Conservation (phyloP, 805 yeast genomes). For the Phaffomyces thermotolerans region DNA sequence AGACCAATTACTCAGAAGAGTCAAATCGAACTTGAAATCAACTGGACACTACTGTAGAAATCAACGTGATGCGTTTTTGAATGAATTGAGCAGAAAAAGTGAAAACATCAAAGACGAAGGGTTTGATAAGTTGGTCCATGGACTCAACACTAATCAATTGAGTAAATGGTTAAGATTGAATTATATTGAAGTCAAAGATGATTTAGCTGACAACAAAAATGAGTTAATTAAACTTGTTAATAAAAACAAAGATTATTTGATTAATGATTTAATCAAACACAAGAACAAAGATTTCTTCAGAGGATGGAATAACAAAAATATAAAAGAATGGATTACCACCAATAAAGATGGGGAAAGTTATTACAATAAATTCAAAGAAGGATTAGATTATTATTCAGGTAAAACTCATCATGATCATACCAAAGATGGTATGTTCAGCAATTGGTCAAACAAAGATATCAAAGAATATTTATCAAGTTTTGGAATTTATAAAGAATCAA, state of each 20-base stretch:
- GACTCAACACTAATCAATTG: constrained; percentile 42
- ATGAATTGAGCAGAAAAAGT: constrained; percentile 25
- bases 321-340: constrained; percentile 33
- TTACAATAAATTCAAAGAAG: neutral
- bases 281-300: constrained; percentile 28
- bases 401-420: too few relatives aligned
- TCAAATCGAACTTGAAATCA: constrained; percentile 38
- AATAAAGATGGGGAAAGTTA: constrained; percentile 21
- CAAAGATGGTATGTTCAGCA: too few relatives aligned
- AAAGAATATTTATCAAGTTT: too few relatives aligned
- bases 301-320: constrained; percentile 31
- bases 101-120: constrained; percentile 21
- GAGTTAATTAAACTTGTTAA: constrained; percentile 30
- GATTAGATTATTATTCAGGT: too few relatives aligned
- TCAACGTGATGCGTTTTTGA: constrained; percentile 34
- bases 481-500: too few relatives aligned
- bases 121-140: constrained; percentile 38
- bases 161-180: constrained; percentile 46
- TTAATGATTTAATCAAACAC: constrained; percentile 23
- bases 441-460: too few relatives aligned
- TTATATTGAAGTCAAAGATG: constrained; percentile 32
- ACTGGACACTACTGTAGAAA: constrained; percentile 34
- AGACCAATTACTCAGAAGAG: constrained; percentile 38
- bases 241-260: constrained; percentile 28
- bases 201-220: constrained; percentile 28